phyloP scores from a whole-genome alignment of 257 asterid species.

The Verbena officinalis region DNA sequence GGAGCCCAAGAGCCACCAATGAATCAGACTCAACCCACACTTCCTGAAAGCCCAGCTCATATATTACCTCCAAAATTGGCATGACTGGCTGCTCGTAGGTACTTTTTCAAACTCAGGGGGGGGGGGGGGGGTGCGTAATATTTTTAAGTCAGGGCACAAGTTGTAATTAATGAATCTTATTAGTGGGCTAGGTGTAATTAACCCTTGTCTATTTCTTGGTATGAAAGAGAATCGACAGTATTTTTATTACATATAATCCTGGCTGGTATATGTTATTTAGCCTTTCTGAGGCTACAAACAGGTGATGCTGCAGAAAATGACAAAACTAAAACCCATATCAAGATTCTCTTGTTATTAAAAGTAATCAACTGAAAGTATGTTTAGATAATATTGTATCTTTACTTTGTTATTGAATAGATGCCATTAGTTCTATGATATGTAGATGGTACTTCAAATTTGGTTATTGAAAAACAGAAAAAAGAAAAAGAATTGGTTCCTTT shows the following conservation, averaged over 20 bases:
- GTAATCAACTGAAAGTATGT: conserved; percentile 14
- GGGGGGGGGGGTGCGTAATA: too few species aligned
- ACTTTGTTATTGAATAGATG: conserved; percentile 9
- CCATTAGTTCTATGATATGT: conserved; percentile 15
- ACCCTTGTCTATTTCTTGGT: too few species aligned
- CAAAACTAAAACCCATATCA: too few species aligned
- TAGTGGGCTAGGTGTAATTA: too few species aligned
- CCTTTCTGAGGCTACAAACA: conserved; percentile 17
- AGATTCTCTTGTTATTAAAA: conserved; percentile 10
- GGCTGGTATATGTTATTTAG: not conserved
- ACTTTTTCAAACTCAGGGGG: too few species aligned
- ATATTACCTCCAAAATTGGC: too few species aligned
- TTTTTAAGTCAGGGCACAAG: too few species aligned
- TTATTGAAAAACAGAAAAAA: conserved; percentile 1
- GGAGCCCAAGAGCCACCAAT: too few species aligned
- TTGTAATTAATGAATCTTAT: too few species aligned
- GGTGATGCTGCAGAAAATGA: not conserved
- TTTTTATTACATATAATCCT: not conserved
- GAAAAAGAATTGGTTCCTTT: not conserved
- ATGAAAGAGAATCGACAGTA: not conserved
- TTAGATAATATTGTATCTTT: conserved; percentile 19
- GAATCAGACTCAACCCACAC: too few species aligned
- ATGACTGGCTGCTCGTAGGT: too few species aligned
- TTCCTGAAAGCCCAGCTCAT: too few species aligned
- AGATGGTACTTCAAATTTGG: not conserved